Conservation (phyloP, 169 alveolate genomes). For the Amoebophrya sp. region DNA sequence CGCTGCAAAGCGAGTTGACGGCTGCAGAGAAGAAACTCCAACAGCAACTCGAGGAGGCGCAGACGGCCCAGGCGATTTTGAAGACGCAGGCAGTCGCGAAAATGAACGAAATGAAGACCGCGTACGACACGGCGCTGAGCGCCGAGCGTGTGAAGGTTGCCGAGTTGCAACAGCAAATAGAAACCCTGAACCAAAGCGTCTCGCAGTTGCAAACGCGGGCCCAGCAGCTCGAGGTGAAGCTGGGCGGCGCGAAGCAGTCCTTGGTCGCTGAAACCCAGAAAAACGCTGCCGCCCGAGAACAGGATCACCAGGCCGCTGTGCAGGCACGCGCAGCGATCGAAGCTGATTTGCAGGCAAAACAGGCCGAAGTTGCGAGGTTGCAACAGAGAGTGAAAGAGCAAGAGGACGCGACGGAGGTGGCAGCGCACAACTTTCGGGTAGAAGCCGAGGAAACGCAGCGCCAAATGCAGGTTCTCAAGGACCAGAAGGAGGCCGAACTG, state of each 20-base stretch:
- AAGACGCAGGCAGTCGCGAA: background rate
- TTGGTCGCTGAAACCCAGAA: background rate
- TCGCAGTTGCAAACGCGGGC: background rate
- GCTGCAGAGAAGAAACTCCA: no score
- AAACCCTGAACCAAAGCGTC: background rate
- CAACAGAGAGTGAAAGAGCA: no score
- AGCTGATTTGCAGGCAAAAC: background rate
- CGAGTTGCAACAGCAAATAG: background rate
- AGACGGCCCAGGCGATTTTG: background rate
- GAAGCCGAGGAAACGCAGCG: background rate
- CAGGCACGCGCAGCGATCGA: background rate
- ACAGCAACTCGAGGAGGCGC: background rate
- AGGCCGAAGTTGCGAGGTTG: no score
- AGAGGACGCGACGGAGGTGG: background rate
- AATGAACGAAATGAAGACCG: conserved; percentile 7
- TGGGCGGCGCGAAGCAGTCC: background rate
- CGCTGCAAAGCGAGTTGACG: background rate
- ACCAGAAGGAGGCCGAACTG: background rate
- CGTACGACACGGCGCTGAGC: background rate
- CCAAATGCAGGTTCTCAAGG: background rate
- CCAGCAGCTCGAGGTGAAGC: background rate
- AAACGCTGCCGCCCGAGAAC: background rate
- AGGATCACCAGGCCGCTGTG: background rate
- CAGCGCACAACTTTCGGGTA: background rate
- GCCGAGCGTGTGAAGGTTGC: background rate